Conservation (phyloP, 139 green algal genomes). For the Coelastrella sp. region DNA sequence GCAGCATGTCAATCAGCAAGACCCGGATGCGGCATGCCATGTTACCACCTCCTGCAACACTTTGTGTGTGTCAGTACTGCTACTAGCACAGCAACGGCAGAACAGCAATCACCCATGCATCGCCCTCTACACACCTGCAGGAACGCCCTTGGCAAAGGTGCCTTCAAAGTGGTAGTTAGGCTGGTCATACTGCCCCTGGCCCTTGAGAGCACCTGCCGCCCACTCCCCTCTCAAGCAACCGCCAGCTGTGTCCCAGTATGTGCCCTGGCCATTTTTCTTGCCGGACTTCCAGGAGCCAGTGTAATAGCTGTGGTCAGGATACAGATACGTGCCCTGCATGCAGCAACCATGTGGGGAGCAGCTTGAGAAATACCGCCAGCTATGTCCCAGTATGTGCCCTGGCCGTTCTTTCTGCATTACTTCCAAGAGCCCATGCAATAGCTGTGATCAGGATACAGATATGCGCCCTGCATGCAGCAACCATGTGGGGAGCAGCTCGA, state of each 20-base stretch:
- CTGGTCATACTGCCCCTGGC: slow-evolving; percentile 73
- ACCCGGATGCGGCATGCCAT: too few species aligned
- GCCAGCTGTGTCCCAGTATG: slow-evolving; percentile 66
- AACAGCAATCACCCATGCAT: neutral
- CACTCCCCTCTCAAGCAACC: slow-evolving; percentile 75
- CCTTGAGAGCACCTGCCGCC: slow-evolving; percentile 66
- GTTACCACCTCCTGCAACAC: too few species aligned
- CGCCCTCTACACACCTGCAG: slow-evolving; percentile 48
- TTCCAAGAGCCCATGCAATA: slow-evolving; percentile 73
- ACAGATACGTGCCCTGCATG: slow-evolving; percentile 69
- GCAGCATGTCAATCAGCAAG: too few species aligned
- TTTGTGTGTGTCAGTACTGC: too few species aligned
- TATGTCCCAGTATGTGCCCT: slow-evolving; percentile 70
- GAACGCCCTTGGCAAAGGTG: slow-evolving; percentile 69
- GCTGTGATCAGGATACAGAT: slow-evolving; percentile 79
- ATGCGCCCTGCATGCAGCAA: too few species aligned
- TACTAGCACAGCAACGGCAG: neutral
- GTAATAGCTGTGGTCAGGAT: slow-evolving; percentile 79
- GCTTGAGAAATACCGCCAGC: neutral
- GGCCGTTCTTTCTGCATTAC: slow-evolving; percentile 71
- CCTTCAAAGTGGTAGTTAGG: slow-evolving; percentile 65
- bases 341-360: neutral
- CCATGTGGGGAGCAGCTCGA: too few species aligned
- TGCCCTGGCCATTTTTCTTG: slow-evolving; percentile 70
- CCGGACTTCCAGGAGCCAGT: slow-evolving; percentile 72